Base-by-base conservation (phyloP, 2,329 filamentous ascomycete genomes). In the Didymella glomerata region DNA sequence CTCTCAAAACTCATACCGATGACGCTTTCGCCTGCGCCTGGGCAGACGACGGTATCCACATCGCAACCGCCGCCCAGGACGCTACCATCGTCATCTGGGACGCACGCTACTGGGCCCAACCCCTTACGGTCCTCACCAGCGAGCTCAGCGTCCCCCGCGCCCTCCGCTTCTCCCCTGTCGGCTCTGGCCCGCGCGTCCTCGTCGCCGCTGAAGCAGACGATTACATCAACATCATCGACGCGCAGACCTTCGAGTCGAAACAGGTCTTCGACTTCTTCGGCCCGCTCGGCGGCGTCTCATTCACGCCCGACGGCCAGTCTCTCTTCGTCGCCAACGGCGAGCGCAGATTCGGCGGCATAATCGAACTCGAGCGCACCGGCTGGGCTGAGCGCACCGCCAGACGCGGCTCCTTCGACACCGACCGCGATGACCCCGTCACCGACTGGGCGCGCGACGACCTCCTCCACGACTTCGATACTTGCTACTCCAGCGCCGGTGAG, bases 41-140 rank as follows among this genome's bases (percentile, higher is more conserved):
- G 91, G 88, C 90, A 18, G 87, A 90, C 52, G 88, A 93, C 71
- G 90, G 90, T 30, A 87, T 88, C 79, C 89, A 88, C 13, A 84
- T 93, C 20, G 91, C 91, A 13, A 93, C 91, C 0, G 90, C 88
- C 22, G 89, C 89, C 61, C 90, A 94, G 75, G 91, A 94, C 74
- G 88, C 84, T 72, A 84, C 83, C 27, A 83, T 93, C 65, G 86
- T 88, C 63, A 86, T 94, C 48, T 93, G 89, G 87, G 91, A 94
- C 72, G 88, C 90, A 8, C 84, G 91, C 9, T 86, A 85, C 53
- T 91, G 89, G 88, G 82, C 78, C 44, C 78, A 83, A 54, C 82
- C 83, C 9, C 78, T 83, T 4, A 80, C 80, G 18, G 84, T 84
- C 11, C 79, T 93, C 24, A 80, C 83, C 41, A 85, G 86, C 24